Percentiles rank a stretch among this genome's conserved stretches.
Evolutionary conservation across 108 stramenopile species (phyloP).

Genomic region (Conticribra guillardii): DNA sequence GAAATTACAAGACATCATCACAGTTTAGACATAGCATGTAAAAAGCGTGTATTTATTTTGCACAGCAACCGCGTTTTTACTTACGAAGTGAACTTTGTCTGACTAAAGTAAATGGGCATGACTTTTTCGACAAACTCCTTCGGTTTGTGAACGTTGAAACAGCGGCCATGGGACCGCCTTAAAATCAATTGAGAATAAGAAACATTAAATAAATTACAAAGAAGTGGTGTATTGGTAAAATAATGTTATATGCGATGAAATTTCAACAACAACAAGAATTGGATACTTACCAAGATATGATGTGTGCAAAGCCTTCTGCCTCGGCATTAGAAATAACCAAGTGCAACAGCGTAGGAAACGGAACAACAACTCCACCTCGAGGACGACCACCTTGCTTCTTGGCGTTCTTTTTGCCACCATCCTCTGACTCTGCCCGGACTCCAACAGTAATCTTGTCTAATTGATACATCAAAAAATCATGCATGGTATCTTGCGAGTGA

Average conservation of each 20-base stretch:
- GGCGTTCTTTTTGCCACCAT: no score
- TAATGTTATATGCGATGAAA: not conserved
- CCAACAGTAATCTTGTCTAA: no score
- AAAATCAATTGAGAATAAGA: not conserved
- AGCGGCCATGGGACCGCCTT: slow-evolving; percentile 71
- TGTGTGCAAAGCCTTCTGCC: not conserved
- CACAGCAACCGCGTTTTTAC: no score
- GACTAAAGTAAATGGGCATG: slow-evolving; percentile 91
- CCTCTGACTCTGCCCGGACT: no score
- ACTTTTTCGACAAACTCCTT: slow-evolving; percentile 72
- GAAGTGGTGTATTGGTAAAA: not conserved
- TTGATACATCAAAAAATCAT: no score
- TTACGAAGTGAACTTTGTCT: slow-evolving; percentile 79
- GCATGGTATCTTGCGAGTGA: no score
- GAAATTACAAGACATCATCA: no score
- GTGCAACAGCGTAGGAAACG: not conserved
- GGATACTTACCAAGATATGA: not conserved
- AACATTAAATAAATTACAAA: not conserved
- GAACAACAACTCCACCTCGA: no score
- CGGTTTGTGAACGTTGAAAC: slow-evolving; percentile 73
- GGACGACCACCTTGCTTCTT: no score
- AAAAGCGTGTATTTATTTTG: no score
- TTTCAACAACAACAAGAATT: not conserved
- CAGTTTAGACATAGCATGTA: no score
- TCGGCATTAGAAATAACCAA: not conserved